Evolutionary conservation across 768 basidiomycete genomes (phyloP), one percentile per base, ranked within the genome.

Genomic region (Lactarius pseudohatsudake): DNA sequence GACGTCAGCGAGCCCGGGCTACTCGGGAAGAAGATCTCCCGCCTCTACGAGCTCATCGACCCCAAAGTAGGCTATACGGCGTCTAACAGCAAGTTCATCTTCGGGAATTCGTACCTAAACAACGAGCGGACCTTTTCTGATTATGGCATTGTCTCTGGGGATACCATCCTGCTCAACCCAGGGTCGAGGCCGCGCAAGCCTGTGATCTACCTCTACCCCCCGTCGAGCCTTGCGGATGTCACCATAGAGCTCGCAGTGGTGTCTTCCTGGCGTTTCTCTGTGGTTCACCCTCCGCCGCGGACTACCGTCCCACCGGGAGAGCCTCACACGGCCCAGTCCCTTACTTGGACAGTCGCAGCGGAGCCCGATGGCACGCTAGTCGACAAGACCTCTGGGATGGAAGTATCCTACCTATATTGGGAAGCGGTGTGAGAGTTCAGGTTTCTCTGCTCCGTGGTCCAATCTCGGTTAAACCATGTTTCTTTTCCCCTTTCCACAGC

Each of bases 401-500:
- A 64, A 60, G 58, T 67, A n/a, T 50, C 66, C 15, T 59, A 64
- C n/a, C 41, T 67, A 7, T 67, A 22, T 28, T 67, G 62, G 62
- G 66, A 67, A 22, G 66, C 66, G 6, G 55, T 8, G 66, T 67
- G 50, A 34, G 61, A 15, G 5, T 28, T 65, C 38, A 36, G 7
- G 4, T 59, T 15, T 26, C 1, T 30, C 28, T 22, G 3, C 8
- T 40, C 15, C 22, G 18, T 66, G 16, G 28, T 45, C 16, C 11
- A 16, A 22, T 20, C 11, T 4, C 4, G 4, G 30, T 30, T 55
- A 20, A 64, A 36, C 6, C 2, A 13, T 40, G 15, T 18, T 16
- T 36, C 72, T 28, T 74, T 11, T 9, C 26, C 47, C 22, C 43
- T 43, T 43, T 59, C 30, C 28, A 22, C 22, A 67, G 65, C 28